These are phyloP conservation scores for Phaeosphaeriaceae sp. DNA, from an alignment of 2,329 filamentous ascomycete species.

Conservation along the genomic window DNA sequence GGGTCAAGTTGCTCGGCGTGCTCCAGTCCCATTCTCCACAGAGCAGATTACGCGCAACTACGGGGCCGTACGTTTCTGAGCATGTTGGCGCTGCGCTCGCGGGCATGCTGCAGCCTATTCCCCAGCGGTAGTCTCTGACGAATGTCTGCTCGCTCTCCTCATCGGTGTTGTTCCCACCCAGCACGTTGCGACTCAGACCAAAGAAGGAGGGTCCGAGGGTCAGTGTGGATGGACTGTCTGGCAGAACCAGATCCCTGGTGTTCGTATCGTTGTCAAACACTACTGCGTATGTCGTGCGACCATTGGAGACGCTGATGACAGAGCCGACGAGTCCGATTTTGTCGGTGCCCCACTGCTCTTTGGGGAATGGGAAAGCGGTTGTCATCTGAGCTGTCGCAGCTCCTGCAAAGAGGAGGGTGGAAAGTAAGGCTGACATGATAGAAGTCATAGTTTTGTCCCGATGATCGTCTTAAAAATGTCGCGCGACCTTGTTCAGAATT, in stretches of 20 bases:
- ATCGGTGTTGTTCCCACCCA: not conserved
- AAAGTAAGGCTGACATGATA: not conserved
- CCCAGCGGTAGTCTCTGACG: not conserved
- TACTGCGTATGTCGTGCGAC: not conserved
- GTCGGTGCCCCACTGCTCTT: not conserved
- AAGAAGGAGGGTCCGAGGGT: not conserved
- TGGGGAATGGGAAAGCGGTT: constrained; percentile 1
- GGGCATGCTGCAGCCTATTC: not conserved
- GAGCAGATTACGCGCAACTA: not conserved
- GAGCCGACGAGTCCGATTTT: constrained; percentile 8
- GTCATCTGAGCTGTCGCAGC: constrained; percentile 6
- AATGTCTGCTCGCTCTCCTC: not conserved
- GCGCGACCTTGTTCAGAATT: too few species aligned
- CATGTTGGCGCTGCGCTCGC: not conserved
- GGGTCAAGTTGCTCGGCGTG: not conserved
- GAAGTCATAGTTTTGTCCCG: not conserved
- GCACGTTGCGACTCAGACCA: not conserved
- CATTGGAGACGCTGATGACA: constrained; percentile 1
- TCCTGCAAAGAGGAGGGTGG: constrained; percentile 1
- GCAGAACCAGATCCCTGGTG: not conserved
- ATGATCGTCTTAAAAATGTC: too few species aligned
- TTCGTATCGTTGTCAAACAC: constrained; percentile 6
- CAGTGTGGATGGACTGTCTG: not conserved
- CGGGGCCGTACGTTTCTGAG: constrained; percentile 1
- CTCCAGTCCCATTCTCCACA: not conserved